Percentiles rank a stretch among this genome's conserved stretches.
These are phyloP conservation scores for Starmera quercuum DNA, from an alignment of 805 yeast genomes.

Conservation along the genomic window DNA sequence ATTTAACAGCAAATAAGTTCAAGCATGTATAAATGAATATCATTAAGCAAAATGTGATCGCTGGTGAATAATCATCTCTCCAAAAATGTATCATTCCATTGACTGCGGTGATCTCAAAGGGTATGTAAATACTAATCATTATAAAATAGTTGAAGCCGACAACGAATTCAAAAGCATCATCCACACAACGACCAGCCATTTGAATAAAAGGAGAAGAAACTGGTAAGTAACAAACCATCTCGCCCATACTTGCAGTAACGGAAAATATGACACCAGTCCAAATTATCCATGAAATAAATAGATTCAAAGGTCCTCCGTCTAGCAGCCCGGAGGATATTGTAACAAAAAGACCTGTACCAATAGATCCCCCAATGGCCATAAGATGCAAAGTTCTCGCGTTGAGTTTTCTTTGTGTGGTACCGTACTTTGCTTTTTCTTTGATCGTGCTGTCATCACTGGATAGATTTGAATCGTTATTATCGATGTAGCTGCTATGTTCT, in stretches of 20 bases:
- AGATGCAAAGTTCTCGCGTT: constrained; percentile 50
- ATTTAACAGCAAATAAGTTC: constrained; percentile 63
- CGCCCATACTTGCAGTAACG: constrained; percentile 57
- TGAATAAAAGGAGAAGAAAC: constrained; percentile 57
- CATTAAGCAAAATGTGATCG: constrained; percentile 58
- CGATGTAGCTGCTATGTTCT: too few relatives aligned
- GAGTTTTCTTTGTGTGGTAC: constrained; percentile 35
- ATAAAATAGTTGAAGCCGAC: constrained; percentile 59
- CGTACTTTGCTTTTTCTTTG: too few relatives aligned
- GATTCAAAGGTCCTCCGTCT: constrained; percentile 48
- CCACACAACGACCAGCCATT: constrained; percentile 55
- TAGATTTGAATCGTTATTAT: too few relatives aligned
- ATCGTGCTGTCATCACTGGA: too few relatives aligned
- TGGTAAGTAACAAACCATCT: constrained; percentile 56
- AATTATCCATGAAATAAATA: constrained; percentile 49
- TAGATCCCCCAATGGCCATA: constrained; percentile 61
- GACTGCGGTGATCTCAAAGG: constrained; percentile 60
- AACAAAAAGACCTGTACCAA: constrained; percentile 58
- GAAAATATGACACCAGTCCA: constrained; percentile 62
- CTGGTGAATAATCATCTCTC: constrained; percentile 71
- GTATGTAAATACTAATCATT: constrained; percentile 47
- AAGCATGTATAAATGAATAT: constrained; percentile 54
- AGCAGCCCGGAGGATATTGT: constrained; percentile 51
- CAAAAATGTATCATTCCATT: constrained; percentile 61
- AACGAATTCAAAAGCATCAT: constrained; percentile 61